phyloP scores from a whole-genome alignment of 2,329 filamentous ascomycete genomes.

The Cercospora berteroae region DNA sequence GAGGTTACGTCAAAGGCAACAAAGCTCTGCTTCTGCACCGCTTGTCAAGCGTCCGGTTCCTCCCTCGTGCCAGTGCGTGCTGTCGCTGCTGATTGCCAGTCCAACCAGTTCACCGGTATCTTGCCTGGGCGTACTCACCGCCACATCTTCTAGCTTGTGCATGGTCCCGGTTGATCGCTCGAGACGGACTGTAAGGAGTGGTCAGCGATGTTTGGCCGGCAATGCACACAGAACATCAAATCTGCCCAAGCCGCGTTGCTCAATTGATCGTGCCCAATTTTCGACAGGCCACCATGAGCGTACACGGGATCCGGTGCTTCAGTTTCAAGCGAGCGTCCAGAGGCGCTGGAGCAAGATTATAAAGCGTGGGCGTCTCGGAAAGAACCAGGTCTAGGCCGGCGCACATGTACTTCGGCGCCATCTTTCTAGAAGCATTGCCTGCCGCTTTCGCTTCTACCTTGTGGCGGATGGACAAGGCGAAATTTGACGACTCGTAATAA shows the following conservation, averaged over 20 bases:
- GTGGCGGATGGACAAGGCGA: background rate
- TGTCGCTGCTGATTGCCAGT: background rate
- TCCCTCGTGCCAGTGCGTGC: background rate
- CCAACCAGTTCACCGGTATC: slow-evolving; percentile 1
- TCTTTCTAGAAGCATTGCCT: background rate
- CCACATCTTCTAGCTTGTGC: background rate
- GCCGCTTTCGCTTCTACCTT: background rate
- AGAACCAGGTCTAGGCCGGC: background rate
- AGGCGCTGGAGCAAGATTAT: background rate
- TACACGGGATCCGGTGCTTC: background rate
- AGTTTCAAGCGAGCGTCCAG: background rate
- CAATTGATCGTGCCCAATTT: background rate
- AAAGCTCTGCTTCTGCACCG: background rate
- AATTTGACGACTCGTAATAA: background rate
- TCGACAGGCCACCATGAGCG: background rate
- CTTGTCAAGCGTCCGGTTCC: background rate
- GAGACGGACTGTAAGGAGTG: background rate
- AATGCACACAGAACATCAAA: background rate
- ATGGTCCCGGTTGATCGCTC: background rate
- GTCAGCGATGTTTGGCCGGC: background rate
- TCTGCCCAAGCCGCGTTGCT: background rate
- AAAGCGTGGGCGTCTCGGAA: background rate
- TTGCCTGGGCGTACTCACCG: background rate
- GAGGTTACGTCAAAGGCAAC: background rate
- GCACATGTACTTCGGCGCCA: background rate